These are phyloP conservation scores for Penicillium sp. DNA, from an alignment of 2,329 filamentous ascomycete genomes.

Conservation along the genomic window DNA sequence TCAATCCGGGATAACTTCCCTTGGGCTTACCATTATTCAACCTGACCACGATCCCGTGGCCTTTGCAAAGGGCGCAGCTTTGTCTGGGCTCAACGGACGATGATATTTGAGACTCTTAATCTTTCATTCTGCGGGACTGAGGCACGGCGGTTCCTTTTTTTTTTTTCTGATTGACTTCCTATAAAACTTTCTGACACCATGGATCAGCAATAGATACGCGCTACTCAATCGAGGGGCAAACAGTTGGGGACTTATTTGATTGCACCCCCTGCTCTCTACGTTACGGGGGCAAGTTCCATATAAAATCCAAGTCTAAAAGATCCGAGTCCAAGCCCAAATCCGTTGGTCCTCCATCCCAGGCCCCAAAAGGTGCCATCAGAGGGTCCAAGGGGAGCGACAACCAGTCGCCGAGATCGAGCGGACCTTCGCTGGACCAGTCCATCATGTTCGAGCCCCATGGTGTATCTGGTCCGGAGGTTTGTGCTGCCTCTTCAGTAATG, in stretches of 20 bases:
- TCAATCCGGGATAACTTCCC: neutral
- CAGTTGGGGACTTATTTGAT: too few relatives aligned
- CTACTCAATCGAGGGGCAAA: too few relatives aligned
- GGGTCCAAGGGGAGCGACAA: conserved; percentile 11
- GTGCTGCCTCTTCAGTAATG: neutral
- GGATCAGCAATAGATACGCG: too few relatives aligned
- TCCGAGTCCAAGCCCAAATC: neutral
- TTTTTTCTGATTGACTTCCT: too few relatives aligned
- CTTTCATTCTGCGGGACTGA: too few relatives aligned
- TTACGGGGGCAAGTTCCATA: conserved; percentile 7
- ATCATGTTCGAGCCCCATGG: neutral
- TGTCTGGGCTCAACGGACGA: neutral
- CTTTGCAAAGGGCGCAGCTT: neutral
- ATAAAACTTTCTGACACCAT: too few relatives aligned
- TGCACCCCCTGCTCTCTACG: too few relatives aligned
- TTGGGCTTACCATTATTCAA: neutral
- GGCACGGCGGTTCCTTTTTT: too few relatives aligned
- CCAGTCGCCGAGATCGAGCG: conserved; percentile 1
- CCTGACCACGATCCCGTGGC: neutral
- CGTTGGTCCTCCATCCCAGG: neutral
- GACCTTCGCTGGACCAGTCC: neutral
- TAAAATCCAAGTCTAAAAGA: conserved; percentile 6
- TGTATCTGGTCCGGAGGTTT: neutral
- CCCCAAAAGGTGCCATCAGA: conserved; percentile 4
- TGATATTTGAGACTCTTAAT: neutral